A percentile compares a stretch with the other conserved stretches of the same genome.
phyloP scores from a whole-genome alignment of 208 protist species.

The Leishmania mexicana region DNA sequence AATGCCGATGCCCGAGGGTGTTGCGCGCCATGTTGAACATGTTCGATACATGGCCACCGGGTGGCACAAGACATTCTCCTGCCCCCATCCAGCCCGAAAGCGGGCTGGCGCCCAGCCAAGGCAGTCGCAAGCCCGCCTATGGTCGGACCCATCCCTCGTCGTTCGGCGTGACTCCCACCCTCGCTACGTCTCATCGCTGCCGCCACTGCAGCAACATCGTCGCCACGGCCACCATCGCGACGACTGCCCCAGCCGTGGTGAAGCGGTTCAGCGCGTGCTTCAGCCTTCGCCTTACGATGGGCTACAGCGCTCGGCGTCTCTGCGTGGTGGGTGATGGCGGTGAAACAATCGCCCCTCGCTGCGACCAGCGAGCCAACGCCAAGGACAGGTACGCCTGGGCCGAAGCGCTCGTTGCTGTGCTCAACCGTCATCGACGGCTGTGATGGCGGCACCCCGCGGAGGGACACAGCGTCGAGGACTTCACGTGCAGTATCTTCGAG shows the following conservation, averaged over 20 bases:
- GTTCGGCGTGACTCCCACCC: too few species aligned
- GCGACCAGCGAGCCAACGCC: background rate
- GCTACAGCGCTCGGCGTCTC: background rate
- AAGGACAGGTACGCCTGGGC: background rate
- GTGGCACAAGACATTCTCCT: conserved; percentile 36
- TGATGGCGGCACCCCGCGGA: background rate
- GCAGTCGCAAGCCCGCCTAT: background rate
- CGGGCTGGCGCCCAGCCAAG: conserved; percentile 2
- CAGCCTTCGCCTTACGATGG: background rate
- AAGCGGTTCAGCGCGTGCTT: background rate
- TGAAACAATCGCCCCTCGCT: background rate
- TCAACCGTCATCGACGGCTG: too few species aligned
- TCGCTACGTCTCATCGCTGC: background rate
- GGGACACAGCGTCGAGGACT: background rate
- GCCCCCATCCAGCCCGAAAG: background rate
- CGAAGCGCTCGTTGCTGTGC: too few species aligned
- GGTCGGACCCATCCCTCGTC: background rate
- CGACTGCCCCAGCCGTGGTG: background rate
- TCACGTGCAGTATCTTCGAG: background rate
- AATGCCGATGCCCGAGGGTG: conserved; percentile 65
- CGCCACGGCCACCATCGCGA: background rate
- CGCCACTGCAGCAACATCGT: background rate
- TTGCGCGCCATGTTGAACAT: conserved; percentile 62
- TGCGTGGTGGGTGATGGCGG: background rate
- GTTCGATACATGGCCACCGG: conserved; percentile 54